Conservation (phyloP, 2,329 filamentous ascomycete genomes). For the Fusarium sp. region DNA sequence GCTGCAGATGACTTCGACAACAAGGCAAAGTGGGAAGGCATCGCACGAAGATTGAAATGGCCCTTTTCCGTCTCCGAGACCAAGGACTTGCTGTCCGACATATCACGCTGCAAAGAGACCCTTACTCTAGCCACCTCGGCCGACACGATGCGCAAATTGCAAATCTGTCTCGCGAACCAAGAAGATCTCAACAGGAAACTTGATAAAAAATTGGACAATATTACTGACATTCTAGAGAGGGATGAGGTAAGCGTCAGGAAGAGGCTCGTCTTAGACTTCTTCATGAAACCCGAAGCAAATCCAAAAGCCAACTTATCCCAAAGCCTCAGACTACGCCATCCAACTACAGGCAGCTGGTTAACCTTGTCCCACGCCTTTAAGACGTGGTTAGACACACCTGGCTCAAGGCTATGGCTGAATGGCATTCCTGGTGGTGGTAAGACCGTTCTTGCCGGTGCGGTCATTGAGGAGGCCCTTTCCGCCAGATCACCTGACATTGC, state of each 20-base stretch:
- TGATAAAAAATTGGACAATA: background rate
- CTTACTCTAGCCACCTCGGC: background rate
- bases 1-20: background rate
- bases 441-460: constrained; percentile 13
- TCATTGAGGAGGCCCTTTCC: background rate
- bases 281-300: constrained; percentile 5
- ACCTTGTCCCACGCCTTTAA: background rate
- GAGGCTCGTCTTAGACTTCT: constrained; percentile 9
- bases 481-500: background rate
- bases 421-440: constrained; percentile 26
- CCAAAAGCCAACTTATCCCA: background rate
- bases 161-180: background rate
- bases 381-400: constrained; percentile 6
- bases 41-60: constrained; percentile 12
- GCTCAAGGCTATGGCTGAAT: constrained; percentile 15
- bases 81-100: background rate
- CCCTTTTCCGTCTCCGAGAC: constrained; percentile 17
- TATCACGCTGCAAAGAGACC: constrained; percentile 11
- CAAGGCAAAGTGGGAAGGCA: background rate
- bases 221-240: background rate
- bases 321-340: constrained; percentile 14
- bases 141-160: constrained; percentile 16
- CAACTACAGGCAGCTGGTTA: constrained; percentile 11
- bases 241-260: constrained; percentile 5
- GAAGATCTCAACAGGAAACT: background rate